Evolutionary conservation across 164 flowering plant species (phyloP).

Genomic region (Warburgia ugandensis): DNA sequence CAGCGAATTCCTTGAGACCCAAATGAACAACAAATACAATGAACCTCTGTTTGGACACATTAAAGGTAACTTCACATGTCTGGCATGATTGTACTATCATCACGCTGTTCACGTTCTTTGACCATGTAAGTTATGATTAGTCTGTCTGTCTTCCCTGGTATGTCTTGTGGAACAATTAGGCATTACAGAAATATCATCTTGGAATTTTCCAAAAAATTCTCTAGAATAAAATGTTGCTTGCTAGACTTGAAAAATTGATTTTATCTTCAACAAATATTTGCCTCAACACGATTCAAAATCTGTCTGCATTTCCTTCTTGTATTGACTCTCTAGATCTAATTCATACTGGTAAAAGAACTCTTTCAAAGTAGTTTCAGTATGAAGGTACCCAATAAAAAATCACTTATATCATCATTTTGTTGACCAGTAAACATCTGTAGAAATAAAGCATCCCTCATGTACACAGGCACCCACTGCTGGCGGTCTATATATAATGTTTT

Average conservation of each 20-base stretch:
- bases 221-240: background rate
- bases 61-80: background rate
- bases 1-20: background rate
- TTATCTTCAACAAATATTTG: background rate
- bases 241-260: background rate
- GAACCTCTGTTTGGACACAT: background rate
- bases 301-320: background rate
- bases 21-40: constrained; percentile 1
- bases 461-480: background rate
- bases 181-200: background rate
- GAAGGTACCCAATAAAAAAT: background rate
- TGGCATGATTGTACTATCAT: too few relatives aligned
- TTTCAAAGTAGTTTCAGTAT: background rate
- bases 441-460: background rate
- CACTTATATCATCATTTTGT: background rate
- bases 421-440: background rate
- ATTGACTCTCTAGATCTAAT: background rate
- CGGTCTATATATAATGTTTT: background rate
- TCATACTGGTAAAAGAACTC: background rate
- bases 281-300: background rate
- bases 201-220: background rate
- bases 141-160: background rate
- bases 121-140: background rate
- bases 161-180: background rate
- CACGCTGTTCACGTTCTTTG: background rate